Percentiles rank a stretch among this genome's conserved stretches.
phyloP scores from a whole-genome alignment of 805 yeast species.

The Kodamaea hsintzibuensis region DNA sequence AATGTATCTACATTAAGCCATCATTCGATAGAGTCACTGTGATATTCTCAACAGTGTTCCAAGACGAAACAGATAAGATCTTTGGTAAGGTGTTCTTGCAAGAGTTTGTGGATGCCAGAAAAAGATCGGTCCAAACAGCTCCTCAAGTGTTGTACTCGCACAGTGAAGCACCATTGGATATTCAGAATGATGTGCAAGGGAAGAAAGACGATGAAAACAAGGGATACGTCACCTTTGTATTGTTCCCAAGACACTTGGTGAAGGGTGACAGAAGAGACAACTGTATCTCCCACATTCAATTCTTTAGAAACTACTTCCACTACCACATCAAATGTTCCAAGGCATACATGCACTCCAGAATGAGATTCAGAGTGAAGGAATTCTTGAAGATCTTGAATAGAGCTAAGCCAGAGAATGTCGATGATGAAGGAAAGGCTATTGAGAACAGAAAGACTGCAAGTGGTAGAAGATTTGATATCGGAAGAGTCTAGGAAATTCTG shows the following conservation, averaged over 20 bases:
- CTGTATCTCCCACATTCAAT: constrained; percentile 86
- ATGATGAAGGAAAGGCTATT: constrained; percentile 54
- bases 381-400: constrained; percentile 94
- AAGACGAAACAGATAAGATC: constrained; percentile 94
- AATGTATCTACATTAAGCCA: constrained; percentile 86
- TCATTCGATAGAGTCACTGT: constrained; percentile 96
- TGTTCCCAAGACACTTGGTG: constrained; percentile 77
- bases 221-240: constrained; percentile 64
- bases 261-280: constrained; percentile 71
- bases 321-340: constrained; percentile 98
- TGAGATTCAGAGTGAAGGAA: constrained; percentile 93
- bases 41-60: constrained; percentile 89
- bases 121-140: constrained; percentile 93
- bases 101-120: constrained; percentile 95
- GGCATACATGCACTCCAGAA: constrained; percentile 97
- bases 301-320: constrained; percentile 96
- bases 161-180: constrained; percentile 89
- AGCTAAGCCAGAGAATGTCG: constrained; percentile 91
- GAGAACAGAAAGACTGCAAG: constrained; percentile 66
- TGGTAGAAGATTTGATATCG: constrained; percentile 61
- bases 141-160: constrained; percentile 95
- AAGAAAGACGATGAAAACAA: constrained; percentile 46
- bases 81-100: constrained; percentile 88
- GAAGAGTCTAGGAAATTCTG: constrained; percentile 1
- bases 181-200: constrained; percentile 40